These are phyloP conservation scores for Solanum hybrid DNA, from an alignment of 305 asterid species.

Conservation along the genomic window DNA sequence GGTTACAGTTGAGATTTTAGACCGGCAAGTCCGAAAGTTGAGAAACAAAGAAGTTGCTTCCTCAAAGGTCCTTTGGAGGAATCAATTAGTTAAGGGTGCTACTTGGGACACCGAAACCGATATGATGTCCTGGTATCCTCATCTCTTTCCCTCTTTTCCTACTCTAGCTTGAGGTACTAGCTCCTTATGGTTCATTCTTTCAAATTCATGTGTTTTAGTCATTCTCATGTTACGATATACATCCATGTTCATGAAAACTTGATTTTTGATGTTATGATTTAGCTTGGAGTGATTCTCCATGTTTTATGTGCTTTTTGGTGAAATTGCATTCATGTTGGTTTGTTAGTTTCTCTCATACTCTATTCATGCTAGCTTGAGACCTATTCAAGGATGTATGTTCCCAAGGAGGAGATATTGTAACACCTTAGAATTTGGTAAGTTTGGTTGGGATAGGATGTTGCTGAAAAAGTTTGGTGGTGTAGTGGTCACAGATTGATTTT, in stretches of 20 bases:
- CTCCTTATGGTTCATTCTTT: neutral
- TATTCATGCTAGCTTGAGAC: neutral
- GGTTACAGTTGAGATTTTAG: neutral
- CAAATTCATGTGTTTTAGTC: neutral
- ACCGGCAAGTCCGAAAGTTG: neutral
- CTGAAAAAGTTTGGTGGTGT: neutral
- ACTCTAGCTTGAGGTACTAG: neutral
- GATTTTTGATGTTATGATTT: neutral
- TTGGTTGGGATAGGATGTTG: neutral
- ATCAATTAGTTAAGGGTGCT: neutral
- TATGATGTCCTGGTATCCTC: neutral
- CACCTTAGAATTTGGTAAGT: neutral
- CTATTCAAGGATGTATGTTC: no score
- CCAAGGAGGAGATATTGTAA: neutral
- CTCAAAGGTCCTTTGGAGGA: neutral
- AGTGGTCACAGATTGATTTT: neutral
- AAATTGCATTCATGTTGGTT: neutral
- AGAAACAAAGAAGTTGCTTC: neutral
- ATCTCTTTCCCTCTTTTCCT: neutral
- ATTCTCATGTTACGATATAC: neutral
- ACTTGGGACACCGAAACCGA: neutral
- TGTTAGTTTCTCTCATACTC: neutral
- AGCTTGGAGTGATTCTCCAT: neutral
- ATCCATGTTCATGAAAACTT: neutral
- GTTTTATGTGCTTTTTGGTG: neutral